Conservation (phyloP, 2,329 filamentous ascomycete genomes). For the Aspergillus ochraceus region DNA sequence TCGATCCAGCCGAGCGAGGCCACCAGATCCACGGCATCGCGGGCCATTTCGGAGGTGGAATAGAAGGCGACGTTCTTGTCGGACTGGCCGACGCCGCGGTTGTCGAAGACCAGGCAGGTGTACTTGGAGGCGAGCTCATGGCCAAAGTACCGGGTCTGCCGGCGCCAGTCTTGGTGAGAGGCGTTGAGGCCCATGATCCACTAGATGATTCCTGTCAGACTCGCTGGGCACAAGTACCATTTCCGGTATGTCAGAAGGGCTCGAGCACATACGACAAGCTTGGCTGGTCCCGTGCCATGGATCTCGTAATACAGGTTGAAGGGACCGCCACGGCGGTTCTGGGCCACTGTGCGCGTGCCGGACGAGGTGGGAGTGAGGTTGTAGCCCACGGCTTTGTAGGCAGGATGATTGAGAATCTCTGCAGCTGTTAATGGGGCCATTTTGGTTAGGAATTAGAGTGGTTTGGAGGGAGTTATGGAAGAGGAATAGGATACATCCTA, state of each 20-base stretch:
- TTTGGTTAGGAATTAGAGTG: background rate
- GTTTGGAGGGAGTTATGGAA: background rate
- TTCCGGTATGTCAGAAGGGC: background rate
- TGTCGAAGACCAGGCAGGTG: slow-evolving; percentile 76
- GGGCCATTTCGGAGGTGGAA: slow-evolving; percentile 81
- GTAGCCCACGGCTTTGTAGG: slow-evolving; percentile 31
- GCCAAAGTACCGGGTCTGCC: slow-evolving; percentile 79
- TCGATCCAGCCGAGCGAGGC: slow-evolving; percentile 69
- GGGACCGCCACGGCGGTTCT: slow-evolving; percentile 66
- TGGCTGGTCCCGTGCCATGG: slow-evolving; percentile 71
- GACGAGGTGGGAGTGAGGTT: slow-evolving; percentile 62
- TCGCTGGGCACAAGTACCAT: too few species aligned
- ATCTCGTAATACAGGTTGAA: slow-evolving; percentile 76
- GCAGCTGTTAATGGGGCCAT: slow-evolving; percentile 31
- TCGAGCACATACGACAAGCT: slow-evolving; percentile 65
- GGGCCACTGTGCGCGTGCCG: slow-evolving; percentile 65
- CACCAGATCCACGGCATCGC: slow-evolving; percentile 69
- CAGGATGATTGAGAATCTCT: slow-evolving; percentile 34
- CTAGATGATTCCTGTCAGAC: slow-evolving; percentile 42
- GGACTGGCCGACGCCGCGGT: slow-evolving; percentile 78
- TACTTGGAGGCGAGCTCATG: slow-evolving; percentile 68
- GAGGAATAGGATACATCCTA: background rate
- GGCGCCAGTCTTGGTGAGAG: slow-evolving; percentile 70
- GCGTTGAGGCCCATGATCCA: slow-evolving; percentile 80
- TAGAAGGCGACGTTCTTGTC: slow-evolving; percentile 77